Base-by-base conservation (phyloP, 768 basidiomycete species). In the Sporobolomyces phaffii region DNA sequence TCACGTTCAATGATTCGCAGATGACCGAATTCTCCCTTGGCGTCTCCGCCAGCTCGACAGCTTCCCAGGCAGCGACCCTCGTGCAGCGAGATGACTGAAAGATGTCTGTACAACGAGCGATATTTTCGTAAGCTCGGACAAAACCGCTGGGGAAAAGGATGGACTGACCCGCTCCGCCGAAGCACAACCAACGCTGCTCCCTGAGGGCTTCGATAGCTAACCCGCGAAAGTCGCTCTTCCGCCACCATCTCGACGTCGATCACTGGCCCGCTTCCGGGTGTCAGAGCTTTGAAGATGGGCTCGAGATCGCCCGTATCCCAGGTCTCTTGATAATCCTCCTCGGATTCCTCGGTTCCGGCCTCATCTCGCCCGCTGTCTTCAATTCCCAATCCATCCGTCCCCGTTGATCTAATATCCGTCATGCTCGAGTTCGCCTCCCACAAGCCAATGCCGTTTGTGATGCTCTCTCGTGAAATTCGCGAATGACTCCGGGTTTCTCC, bases 371-470 rank as follows among this genome's bases (percentile, higher is more conserved):
- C 26, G 8, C 38, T 22, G 26, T 54, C 36, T 20, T 17, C 33
- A 11, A 22, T 36, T 20, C 33, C 50, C 7, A 14, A 11, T 10
- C 52, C 52, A 26, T n/a, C n/a, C 15, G 5, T 52, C 20, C 48
- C 17, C 48, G 26, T 13, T 26, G 11, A 49, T 26, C 24, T 22
- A 26, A 13, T 8, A 10, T 36, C 52, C 22, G 40, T 56, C 22
- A 26, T 22, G 24, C 54, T 29, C n/a, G 40, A 26, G 26, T 10
- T 20, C 40, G n/a, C n/a, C n/a, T 71, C 65, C 70, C 70, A 71
- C 40, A 71, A 54, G n/a, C 70, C 70, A 22, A 71, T 71, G 5
- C 70, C 65, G 7, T n/a, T 58, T 43, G 70, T 54, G 24, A 71
- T 67, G 33, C 65, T 67, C 5, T 60, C 70, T 26, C 52, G 60